Base-by-base conservation (phyloP, 345 rosid species). In the Gynandropsis gynandra region DNA sequence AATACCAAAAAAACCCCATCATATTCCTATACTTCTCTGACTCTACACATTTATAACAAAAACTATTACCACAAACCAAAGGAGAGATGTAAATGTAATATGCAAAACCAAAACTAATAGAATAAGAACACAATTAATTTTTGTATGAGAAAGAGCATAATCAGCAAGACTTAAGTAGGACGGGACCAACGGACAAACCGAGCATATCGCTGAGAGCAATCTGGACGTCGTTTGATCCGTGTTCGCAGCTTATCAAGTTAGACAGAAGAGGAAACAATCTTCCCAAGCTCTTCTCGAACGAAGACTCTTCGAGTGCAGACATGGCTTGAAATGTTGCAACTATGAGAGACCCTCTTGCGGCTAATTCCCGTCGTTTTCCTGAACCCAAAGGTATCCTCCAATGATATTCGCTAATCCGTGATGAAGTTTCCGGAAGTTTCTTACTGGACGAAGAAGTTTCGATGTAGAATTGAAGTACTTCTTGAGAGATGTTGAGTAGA, bases 351-450 rank as follows among this genome's bases (percentile, higher is more conserved):
- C 84, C 89, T 4, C 97, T 83, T n/a, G 88, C 69, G 38, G 95
- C 86, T 60, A 92, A 52, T 66, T 92, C 98, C 76, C 95, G 79
- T 13, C 86, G 77, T 61, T 75, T 87, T 16, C 97, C 97, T 39
- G 96, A 82, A 29, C 98, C 97, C 55, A 81, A 46, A 43, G 98
- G 98, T 57, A 92, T 79, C 64, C 55, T 32, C 97, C 95, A 87
- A 37, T 50, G 77, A 10, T 54, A 59, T 14, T n/a, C n/a, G 71
- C 80, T 34, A 61, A 70, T 13, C 50, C 73, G 66, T 32, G 87
- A 58, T 41, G 64, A 74, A 33, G 76, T 33, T 1, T 33, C 52
- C 53, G 47, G 52, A 7, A 3, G 40, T 39, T 31, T 57, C 56
- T 68, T 87, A 59, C 59, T 81, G 29, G 67, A 50, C 19, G 54